Evolutionary conservation across 1,284 basidiomycete species (phyloP).

Genomic region (Heliocybe sulcata): DNA sequence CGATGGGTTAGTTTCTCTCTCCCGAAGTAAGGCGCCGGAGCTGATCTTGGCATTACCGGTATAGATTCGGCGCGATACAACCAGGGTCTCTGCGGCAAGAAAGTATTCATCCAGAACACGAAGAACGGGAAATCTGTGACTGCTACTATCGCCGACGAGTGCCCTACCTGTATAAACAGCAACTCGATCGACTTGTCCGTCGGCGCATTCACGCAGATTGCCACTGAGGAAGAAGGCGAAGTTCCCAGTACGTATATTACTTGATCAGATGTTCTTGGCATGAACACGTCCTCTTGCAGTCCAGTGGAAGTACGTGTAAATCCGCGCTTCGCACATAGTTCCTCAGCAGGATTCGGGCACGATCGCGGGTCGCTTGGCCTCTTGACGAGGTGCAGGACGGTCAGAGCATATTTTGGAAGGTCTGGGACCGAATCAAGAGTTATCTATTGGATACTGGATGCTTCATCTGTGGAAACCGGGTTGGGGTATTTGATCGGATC

Average conservation of each 20-base stretch:
- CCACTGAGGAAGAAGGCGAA: constrained; percentile 43
- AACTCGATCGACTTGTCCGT: constrained; percentile 78
- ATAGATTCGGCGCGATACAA: background rate
- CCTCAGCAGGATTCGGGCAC: too few relatives aligned
- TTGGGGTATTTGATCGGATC: too few relatives aligned
- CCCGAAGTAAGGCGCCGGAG: background rate
- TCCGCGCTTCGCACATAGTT: too few relatives aligned
- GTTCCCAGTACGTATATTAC: constrained; percentile 31
- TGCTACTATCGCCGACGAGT: constrained; percentile 71
- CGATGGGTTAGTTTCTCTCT: background rate
- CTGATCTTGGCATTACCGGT: background rate
- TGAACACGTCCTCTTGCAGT: too few relatives aligned
- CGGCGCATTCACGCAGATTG: constrained; percentile 67
- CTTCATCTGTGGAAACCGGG: too few relatives aligned
- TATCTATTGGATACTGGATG: too few relatives aligned
- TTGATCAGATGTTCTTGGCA: background rate
- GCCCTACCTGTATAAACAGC: constrained; percentile 68
- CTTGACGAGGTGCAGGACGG: too few relatives aligned
- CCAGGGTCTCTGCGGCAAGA: constrained; percentile 50
- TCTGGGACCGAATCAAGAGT: too few relatives aligned
- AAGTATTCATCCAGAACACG: constrained; percentile 58
- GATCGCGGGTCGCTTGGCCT: too few relatives aligned
- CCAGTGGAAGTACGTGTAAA: too few relatives aligned
- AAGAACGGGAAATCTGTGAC: constrained; percentile 50
- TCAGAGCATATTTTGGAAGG: too few relatives aligned